Evolutionary conservation across 2,329 filamentous ascomycete species (phyloP).

Genomic region (Aspergillus neotritici): DNA sequence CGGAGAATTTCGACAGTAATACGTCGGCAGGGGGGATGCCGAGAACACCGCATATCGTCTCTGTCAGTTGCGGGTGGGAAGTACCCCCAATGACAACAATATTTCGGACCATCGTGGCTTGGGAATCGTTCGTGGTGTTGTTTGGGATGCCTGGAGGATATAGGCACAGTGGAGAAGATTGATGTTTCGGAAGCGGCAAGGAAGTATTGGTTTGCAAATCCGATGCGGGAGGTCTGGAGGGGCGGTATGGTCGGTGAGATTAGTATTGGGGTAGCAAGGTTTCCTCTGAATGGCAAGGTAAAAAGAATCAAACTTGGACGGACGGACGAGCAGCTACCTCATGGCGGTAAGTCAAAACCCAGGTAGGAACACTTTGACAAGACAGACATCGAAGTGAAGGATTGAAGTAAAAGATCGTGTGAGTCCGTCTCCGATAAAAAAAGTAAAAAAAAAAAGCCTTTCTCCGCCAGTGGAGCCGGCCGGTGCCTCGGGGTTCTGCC

Average conservation of each 20-base stretch:
- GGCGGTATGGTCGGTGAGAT: constrained; percentile 18
- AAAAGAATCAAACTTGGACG: constrained; percentile 10
- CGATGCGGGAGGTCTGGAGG: constrained; percentile 26
- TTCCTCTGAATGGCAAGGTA: constrained; percentile 2
- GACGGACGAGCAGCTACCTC: constrained; percentile 27
- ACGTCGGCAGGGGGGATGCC: constrained; percentile 80
- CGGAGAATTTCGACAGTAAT: constrained; percentile 84
- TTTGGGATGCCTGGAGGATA: constrained; percentile 13
- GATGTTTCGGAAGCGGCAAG: constrained; percentile 19
- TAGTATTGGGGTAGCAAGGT: constrained; percentile 11
- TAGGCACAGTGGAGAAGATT: constrained; percentile 11
- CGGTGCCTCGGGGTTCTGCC: constrained; percentile 22
- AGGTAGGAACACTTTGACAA: constrained; percentile 17
- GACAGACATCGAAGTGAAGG: constrained; percentile 17
- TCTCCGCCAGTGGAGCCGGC: constrained; percentile 31
- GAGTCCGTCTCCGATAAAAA: constrained; percentile 27
- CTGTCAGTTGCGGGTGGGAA: constrained; percentile 82
- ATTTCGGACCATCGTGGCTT: constrained; percentile 73
- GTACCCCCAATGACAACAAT: constrained; percentile 90
- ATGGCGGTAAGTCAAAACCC: constrained; percentile 26
- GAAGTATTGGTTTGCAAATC: constrained; percentile 17
- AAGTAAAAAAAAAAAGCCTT: constrained; percentile 30
- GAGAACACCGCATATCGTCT: constrained; percentile 81
- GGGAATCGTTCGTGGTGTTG: constrained; percentile 7
- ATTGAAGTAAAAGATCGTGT: constrained; percentile 25